A percentile compares a stretch with the other conserved stretches of the same genome.
Conservation (phyloP, 1,284 basidiomycete species). For the Cystobasidiaceae sp. region DNA sequence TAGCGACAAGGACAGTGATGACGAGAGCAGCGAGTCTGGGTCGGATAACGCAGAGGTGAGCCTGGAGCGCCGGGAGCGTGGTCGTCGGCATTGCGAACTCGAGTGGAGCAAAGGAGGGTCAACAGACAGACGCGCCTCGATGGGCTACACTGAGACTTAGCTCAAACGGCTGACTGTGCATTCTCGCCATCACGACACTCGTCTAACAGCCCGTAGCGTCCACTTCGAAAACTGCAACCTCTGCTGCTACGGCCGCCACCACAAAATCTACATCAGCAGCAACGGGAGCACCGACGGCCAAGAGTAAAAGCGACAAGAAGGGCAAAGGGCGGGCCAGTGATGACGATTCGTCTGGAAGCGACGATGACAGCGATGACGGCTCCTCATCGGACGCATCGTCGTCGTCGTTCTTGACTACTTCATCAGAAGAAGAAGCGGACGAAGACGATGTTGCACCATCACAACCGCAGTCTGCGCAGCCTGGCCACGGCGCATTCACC, state of each 20-base stretch:
- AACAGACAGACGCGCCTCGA: too few relatives aligned
- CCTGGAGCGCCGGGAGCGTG: too few relatives aligned
- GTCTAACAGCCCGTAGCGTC: background rate
- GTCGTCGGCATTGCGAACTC: too few relatives aligned
- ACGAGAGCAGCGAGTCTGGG: too few relatives aligned
- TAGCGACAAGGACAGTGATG: too few relatives aligned
- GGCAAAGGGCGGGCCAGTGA: slow-evolving; percentile 1
- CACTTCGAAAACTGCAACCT: background rate
- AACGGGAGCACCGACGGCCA: background rate
- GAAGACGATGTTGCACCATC: background rate
- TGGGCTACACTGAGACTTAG: too few relatives aligned
- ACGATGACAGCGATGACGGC: slow-evolving; percentile 7
- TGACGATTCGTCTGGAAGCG: background rate
- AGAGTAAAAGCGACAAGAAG: background rate
- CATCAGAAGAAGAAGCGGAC: slow-evolving; percentile 20
- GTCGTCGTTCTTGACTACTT: slow-evolving; percentile 15
- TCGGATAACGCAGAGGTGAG: too few relatives aligned
- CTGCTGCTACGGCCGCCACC: background rate
- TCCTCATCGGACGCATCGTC: slow-evolving; percentile 2
- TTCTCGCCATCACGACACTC: background rate
- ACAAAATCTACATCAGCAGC: background rate
- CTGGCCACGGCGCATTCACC: background rate
- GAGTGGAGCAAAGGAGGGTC: too few relatives aligned
- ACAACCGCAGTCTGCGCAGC: background rate
- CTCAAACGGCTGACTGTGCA: too few relatives aligned